phyloP scores from a whole-genome alignment of 2,329 filamentous ascomycete species.

The Trichoderma polysporum region DNA sequence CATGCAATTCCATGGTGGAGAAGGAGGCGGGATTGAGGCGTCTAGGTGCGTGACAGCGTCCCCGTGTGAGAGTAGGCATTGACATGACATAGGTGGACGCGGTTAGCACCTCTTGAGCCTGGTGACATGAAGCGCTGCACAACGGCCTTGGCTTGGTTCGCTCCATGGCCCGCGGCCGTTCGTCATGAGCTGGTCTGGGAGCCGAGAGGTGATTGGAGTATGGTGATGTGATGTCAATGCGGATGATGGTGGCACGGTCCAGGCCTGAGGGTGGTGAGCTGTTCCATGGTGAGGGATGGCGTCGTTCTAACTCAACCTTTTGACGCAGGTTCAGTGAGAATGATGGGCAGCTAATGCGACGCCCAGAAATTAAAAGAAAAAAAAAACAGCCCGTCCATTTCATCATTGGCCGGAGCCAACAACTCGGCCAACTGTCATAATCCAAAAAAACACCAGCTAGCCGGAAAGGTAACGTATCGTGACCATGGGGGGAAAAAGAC shows the following conservation, averaged over 20 bases:
- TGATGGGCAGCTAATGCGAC: neutral
- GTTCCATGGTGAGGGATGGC: neutral
- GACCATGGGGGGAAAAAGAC: neutral
- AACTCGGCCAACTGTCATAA: neutral
- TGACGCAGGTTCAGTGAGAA: neutral
- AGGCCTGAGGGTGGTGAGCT: neutral
- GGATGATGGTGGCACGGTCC: conserved; percentile 15
- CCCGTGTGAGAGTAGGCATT: neutral
- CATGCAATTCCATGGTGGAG: neutral
- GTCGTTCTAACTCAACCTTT: neutral
- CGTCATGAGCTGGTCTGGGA: neutral
- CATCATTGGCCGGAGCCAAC: neutral
- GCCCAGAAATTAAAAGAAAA: neutral
- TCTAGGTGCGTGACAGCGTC: neutral
- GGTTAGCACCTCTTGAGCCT: neutral
- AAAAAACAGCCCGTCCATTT: neutral
- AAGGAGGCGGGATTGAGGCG: neutral
- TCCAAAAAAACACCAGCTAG: neutral
- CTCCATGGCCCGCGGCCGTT: neutral
- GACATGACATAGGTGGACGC: conserved; percentile 1
- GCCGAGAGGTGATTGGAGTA: neutral
- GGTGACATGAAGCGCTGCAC: neutral
- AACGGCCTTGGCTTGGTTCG: neutral
- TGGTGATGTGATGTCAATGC: conserved; percentile 20
- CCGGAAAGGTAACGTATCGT: neutral